These are phyloP conservation scores for Quercus wislizeni DNA, from an alignment of 306 rosid genomes.

Conservation along the genomic window DNA sequence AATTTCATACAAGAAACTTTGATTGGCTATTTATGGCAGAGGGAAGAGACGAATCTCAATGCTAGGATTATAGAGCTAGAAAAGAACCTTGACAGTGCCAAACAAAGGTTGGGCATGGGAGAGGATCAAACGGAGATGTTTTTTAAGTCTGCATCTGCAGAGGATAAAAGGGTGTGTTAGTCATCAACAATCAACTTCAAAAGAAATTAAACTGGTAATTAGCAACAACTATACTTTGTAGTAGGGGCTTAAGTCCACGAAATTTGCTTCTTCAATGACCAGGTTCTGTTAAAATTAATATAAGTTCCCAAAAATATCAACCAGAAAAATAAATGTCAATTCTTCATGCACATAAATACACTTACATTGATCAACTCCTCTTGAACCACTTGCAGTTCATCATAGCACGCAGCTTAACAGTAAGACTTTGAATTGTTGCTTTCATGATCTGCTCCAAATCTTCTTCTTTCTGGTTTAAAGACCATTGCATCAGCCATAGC, in stretches of 20 bases:
- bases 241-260: no score
- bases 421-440: constrained; percentile 40
- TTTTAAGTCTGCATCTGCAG: constrained; percentile 56
- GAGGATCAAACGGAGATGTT: constrained; percentile 40
- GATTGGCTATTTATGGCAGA: constrained; percentile 29
- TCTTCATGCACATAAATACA: neutral
- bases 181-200: no score
- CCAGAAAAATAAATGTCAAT: no score
- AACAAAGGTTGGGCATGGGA: constrained; percentile 62
- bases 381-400: constrained; percentile 75
- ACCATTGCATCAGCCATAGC: no score
- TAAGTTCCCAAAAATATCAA: no score
- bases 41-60: constrained; percentile 50
- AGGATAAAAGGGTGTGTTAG: constrained; percentile 51
- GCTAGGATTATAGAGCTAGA: constrained; percentile 53
- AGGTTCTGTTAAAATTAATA: no score
- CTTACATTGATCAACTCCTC: constrained; percentile 54
- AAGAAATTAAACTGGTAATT: no score
- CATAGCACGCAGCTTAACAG: constrained; percentile 56
- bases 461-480: constrained; percentile 22
- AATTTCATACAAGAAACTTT: no score
- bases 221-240: no score
- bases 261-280: no score
- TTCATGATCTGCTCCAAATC: constrained; percentile 36
- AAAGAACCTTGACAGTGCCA: constrained; percentile 52